Base-by-base conservation (phyloP, 768 basidiomycete genomes). In the Agaricus sinodeliciosus region DNA sequence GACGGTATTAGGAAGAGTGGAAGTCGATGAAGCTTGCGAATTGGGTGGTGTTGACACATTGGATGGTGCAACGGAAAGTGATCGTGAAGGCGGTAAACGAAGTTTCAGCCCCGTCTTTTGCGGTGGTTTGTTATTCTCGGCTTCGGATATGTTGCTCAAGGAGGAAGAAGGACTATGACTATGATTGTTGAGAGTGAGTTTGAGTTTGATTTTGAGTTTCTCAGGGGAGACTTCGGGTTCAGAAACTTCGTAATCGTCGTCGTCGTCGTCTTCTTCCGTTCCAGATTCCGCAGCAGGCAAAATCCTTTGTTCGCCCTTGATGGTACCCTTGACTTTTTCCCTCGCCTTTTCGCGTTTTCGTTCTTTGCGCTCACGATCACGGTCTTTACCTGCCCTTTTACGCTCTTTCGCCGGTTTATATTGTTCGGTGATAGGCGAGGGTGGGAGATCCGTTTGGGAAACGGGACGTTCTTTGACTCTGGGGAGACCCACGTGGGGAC, bases 401-500 rank as follows among this genome's bases (percentile, higher is more conserved):
- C 46, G 45, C 55, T 67, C 69, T 36, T 62, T 57, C 47, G 66
- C 59, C 19, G 59, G 37, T 22, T 27, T 51, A 16, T 54, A 52
- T 28, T 57, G 51, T 18, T 49, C 48, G 44, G 55, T 56, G 9
- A 59, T 51, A 15, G 71, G 56, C 13, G 71, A 62, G 18, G 70
- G 58, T 9, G 63, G 58, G 22, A 65, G 51, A 43, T 63, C 63
- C 6, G 63, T 61, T 8, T 67, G 58, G 2, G 67, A 65, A 0
- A 68, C 67, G 0, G 71, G 65, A 0, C 70, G 65, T 66, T 92
- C 90, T 40, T 67, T 62, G 2, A 90, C 80, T 49, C 69, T 67
- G 3, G 90, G 89, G 13, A 83, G 72, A 7, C 90, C 93, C 0
- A 80, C 71, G 63, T 93, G 91, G 0, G 92, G 93, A 1, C 93